Conservation (phyloP, 805 yeast genomes). For the Candida endomychidarum region DNA sequence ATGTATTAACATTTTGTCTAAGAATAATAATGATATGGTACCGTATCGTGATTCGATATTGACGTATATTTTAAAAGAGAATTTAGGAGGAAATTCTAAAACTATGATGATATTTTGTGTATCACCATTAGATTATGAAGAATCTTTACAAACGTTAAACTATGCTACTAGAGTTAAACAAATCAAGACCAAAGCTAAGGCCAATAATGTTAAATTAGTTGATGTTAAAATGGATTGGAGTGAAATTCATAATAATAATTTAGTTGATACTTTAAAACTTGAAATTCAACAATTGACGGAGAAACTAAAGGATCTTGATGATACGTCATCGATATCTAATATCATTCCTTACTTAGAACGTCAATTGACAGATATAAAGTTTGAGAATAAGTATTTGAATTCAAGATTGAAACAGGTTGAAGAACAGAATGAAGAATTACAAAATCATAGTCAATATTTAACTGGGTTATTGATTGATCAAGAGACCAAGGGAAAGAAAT, state of each 20-base stretch:
- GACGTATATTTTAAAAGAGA: conserved; percentile 74
- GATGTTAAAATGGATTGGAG: conserved; percentile 33
- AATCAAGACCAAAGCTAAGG: conserved; percentile 61
- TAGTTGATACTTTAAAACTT: conserved; percentile 25
- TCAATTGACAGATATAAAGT: conserved; percentile 28
- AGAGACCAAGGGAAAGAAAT: not conserved
- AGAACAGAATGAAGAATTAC: conserved; percentile 10
- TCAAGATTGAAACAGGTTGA: conserved; percentile 10
- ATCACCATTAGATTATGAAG: conserved; percentile 78
- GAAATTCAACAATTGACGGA: conserved; percentile 33
- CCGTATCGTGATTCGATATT: conserved; percentile 76
- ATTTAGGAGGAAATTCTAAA: conserved; percentile 81
- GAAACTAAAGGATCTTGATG: conserved; percentile 17
- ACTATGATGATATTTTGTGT: conserved; percentile 87
- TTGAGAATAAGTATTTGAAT: conserved; percentile 35
- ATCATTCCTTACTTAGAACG: conserved; percentile 32
- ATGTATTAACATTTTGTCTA: conserved; percentile 51
- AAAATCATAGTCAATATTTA: conserved; percentile 14
- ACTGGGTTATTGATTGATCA: not conserved
- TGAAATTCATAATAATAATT: conserved; percentile 27
- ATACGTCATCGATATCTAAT: conserved; percentile 21
- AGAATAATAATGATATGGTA: conserved; percentile 37
- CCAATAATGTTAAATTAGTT: conserved; percentile 32
- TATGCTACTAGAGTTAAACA: conserved; percentile 77
- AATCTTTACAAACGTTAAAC: conserved; percentile 69